These are phyloP conservation scores for Talaromyces trachyspermus DNA, from an alignment of 495 filamentous ascomycete genomes.

Conservation along the genomic window DNA sequence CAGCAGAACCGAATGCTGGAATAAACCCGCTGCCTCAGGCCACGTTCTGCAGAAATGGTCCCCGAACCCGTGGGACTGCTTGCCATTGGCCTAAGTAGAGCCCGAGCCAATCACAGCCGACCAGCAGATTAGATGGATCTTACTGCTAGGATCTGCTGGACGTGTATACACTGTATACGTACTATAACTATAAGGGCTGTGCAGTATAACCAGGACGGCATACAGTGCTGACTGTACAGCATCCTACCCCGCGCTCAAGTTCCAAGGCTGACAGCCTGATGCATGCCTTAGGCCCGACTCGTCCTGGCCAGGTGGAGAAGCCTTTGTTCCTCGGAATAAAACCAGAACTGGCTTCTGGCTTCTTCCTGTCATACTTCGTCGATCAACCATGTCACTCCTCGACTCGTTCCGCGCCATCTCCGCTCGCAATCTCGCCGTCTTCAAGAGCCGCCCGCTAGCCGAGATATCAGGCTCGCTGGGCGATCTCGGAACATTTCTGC, in stretches of 20 bases:
- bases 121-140: no score
- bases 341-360: neutral
- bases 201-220: neutral
- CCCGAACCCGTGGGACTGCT: neutral
- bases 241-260: no score
- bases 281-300: no score
- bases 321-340: no score
- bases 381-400: slow-evolving; percentile 1
- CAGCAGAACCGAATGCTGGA: neutral
- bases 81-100: neutral
- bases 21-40: neutral
- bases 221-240: neutral
- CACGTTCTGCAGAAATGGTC: neutral
- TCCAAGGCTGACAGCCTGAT: no score
- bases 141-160: neutral
- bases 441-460: slow-evolving; percentile 53
- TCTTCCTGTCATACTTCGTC: neutral
- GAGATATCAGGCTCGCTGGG: slow-evolving; percentile 89
- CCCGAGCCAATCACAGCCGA: slow-evolving; percentile 2
- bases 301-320: no score
- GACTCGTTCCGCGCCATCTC: slow-evolving; percentile 27
- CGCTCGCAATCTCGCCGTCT: slow-evolving; percentile 35
- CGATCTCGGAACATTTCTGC: slow-evolving; percentile 85
- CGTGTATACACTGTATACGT: neutral
- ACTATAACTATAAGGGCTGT: no score